Percentiles rank a stretch among this genome's conserved stretches.
These are phyloP conservation scores for Candida morakotiae DNA, from an alignment of 805 yeast species.

Conservation along the genomic window DNA sequence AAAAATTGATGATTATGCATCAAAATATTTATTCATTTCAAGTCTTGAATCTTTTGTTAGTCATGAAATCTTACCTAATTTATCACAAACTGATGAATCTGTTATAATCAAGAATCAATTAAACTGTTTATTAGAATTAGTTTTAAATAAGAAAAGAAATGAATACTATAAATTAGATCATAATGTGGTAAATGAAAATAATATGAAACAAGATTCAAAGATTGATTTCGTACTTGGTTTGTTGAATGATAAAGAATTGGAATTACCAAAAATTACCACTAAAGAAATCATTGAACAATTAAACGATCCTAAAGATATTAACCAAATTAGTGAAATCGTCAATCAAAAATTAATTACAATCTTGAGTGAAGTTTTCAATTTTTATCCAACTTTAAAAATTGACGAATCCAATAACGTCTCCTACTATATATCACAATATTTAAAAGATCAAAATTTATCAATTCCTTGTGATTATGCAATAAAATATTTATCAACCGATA, in stretches of 20 bases:
- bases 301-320: background rate
- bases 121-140: background rate
- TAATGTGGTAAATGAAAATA: background rate
- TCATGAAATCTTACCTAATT: background rate
- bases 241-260: background rate
- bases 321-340: background rate
- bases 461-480: background rate
- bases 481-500: background rate
- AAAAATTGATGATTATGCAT: background rate
- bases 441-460: background rate
- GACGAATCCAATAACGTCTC: background rate
- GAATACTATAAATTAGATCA: slow-evolving; percentile 2
- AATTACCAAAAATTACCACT: background rate
- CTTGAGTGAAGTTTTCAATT: background rate
- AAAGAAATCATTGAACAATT: slow-evolving; percentile 1
- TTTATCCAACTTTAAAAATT: background rate
- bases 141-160: background rate
- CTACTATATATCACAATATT: background rate
- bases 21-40: background rate
- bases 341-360: background rate
- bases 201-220: background rate
- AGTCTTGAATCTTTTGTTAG: background rate
- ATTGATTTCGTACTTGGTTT: slow-evolving; percentile 1
- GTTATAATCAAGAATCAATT: background rate
- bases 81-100: background rate